Base-by-base conservation (phyloP, 1,139 yeast species). In the Pichia inconspicua region DNA sequence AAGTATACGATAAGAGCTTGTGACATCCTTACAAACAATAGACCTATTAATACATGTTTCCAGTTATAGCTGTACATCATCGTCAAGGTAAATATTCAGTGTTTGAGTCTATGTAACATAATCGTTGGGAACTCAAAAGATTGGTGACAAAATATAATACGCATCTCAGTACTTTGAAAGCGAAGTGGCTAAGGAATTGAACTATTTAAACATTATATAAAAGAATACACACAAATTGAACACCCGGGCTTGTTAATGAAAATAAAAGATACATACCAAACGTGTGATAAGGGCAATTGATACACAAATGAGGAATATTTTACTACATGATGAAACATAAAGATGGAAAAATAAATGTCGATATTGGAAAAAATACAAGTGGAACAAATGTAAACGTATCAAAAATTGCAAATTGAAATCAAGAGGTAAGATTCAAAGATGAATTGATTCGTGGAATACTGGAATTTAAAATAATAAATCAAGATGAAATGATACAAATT, bases 1-100 rank as follows among this genome's bases (percentile, higher is more conserved):
- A 69, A 45, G 36, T 64, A 60, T 0, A 78, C 63, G 12, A 75
- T 55, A 2, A 60, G 45, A 30, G 72, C 58, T 48, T 78, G 76
- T 1, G 67, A 43, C 3, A 57, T 37, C 52, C 55, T 37, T 8
- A 43, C n/a, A 1, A 46, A 9, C 1, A 35, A 1, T 9, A 44
- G 12, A 2, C 34, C 19, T 3, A 9, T 31, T 4, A 46, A 3
- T 11, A 49, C 32, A 10, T 49, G 45, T 15, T 15, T 15, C 37
- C 37, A 34, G 22, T 11, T 15, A 34, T 15, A 34, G 5, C 4
- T 9, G 14, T 34, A 15, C 34, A 30, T 30, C 34, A 14, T 30
- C 15, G 12, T 30, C 22, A 22, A 22, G 22, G 22, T 22, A 22
- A 22, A 22, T 1, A 22, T 22, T 22, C 5, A 22, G 22, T 22